These are phyloP conservation scores for Wickerhamiella allomyrinae DNA, from an alignment of 805 yeast genomes.

Conservation along the genomic window DNA sequence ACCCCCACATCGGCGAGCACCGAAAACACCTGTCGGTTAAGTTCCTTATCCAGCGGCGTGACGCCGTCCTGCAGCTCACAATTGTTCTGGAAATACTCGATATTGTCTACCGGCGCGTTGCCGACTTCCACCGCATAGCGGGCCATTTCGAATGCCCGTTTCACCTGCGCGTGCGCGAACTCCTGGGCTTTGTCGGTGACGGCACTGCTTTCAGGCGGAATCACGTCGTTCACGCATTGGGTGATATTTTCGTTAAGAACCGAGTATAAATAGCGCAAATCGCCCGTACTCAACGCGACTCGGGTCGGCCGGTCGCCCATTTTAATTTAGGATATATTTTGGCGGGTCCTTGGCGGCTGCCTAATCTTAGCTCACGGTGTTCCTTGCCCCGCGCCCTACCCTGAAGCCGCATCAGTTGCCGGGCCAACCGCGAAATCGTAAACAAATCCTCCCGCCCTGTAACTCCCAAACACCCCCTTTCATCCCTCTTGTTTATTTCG, in stretches of 20 bases:
- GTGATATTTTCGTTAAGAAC: slow-evolving; percentile 31
- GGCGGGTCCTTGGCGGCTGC: background rate
- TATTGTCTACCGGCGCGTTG: slow-evolving; percentile 28
- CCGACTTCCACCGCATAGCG: slow-evolving; percentile 43
- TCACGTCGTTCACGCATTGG: slow-evolving; percentile 34
- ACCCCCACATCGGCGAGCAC: slow-evolving; percentile 6
- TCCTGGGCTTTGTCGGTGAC: slow-evolving; percentile 32
- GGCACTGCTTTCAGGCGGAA: slow-evolving; percentile 26
- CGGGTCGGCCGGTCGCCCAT: slow-evolving; percentile 15
- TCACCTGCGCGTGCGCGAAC: slow-evolving; percentile 22
- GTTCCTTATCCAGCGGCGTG: slow-evolving; percentile 12
- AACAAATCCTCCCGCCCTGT: slow-evolving; percentile 8
- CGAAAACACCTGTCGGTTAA: slow-evolving; percentile 5
- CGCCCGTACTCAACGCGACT: slow-evolving; percentile 38
- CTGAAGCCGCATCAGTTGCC: slow-evolving; percentile 3
- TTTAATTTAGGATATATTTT: background rate
- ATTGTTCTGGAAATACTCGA: slow-evolving; percentile 11
- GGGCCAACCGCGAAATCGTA: slow-evolving; percentile 3
- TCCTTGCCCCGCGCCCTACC: slow-evolving; percentile 1
- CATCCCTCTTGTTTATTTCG: slow-evolving; percentile 1
- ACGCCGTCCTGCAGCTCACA: slow-evolving; percentile 16
- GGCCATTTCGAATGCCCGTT: slow-evolving; percentile 43
- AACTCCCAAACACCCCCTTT: background rate
- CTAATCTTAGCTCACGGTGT: background rate
- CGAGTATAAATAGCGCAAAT: slow-evolving; percentile 35